These are phyloP conservation scores for Inga oerstediana DNA, from an alignment of 306 rosid species.

Conservation along the genomic window DNA sequence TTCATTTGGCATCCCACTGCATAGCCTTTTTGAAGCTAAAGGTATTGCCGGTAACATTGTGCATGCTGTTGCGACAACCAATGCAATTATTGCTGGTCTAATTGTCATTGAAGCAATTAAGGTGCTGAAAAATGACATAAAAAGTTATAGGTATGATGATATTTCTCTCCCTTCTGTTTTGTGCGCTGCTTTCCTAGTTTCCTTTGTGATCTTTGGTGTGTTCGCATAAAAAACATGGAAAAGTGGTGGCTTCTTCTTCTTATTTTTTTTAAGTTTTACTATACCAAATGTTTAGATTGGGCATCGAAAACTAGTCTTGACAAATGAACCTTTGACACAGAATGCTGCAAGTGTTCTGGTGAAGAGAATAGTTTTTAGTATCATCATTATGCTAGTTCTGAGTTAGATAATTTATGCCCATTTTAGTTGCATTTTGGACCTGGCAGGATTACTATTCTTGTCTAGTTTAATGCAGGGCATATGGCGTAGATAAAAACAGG, in stretches of 20 bases:
- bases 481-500: slow-evolving; percentile 1
- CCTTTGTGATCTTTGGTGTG: background rate
- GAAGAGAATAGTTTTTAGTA: background rate
- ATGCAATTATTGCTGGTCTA: slow-evolving; percentile 95
- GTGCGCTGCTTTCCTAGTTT: slow-evolving; percentile 4
- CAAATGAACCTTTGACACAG: slow-evolving; percentile 1
- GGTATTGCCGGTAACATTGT: slow-evolving; percentile 99
- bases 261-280: background rate
- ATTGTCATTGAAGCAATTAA: slow-evolving; percentile 97
- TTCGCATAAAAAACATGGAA: background rate
- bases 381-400: slow-evolving; percentile 20
- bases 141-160: slow-evolving; percentile 70
- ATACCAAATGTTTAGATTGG: slow-evolving; percentile 13
- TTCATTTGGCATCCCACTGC: slow-evolving; percentile 92
- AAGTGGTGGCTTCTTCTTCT: background rate
- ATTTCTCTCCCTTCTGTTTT: slow-evolving; percentile 23
- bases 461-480: slow-evolving; percentile 12
- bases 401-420: background rate
- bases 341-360: background rate
- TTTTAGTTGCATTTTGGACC: slow-evolving; percentile 25
- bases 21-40: slow-evolving; percentile 97
- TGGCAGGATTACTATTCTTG: slow-evolving; percentile 15
- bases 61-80: slow-evolving; percentile 98
- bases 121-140: slow-evolving; percentile 75
- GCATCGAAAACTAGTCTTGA: slow-evolving; percentile 27